Conservation (phyloP, 345 rosid species). For the Hibiscus tridactylites region DNA sequence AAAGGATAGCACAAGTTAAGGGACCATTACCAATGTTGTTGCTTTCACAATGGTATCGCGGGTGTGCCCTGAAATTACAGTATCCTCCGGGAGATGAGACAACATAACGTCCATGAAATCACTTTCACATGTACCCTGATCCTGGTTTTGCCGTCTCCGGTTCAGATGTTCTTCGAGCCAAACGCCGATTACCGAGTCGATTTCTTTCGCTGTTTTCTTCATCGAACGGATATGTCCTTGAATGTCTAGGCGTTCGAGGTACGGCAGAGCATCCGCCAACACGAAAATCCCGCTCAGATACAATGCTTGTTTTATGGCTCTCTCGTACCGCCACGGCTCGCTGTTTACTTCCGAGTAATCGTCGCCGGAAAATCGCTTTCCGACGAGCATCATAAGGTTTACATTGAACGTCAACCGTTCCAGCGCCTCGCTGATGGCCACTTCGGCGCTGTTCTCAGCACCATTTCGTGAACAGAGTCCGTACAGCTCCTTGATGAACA, state of each 20-base stretch:
- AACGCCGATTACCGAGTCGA: slow-evolving; percentile 31
- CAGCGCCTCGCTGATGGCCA: slow-evolving; percentile 29
- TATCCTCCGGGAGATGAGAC: slow-evolving; percentile 27
- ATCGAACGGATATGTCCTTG: slow-evolving; percentile 33
- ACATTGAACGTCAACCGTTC: slow-evolving; percentile 49
- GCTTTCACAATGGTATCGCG: slow-evolving; percentile 49
- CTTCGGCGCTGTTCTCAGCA: background rate
- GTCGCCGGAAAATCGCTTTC: slow-evolving; percentile 31
- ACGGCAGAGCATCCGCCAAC: slow-evolving; percentile 31
- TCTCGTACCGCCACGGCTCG: slow-evolving; percentile 39
- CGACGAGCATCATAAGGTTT: slow-evolving; percentile 38
- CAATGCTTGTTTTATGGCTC: slow-evolving; percentile 32
- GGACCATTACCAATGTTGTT: slow-evolving; percentile 36
- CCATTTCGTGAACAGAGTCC: background rate
- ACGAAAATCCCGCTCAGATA: slow-evolving; percentile 30
- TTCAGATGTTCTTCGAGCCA: slow-evolving; percentile 55
- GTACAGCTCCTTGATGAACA: slow-evolving; percentile 37
- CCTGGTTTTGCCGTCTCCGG: slow-evolving; percentile 12
- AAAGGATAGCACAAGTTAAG: background rate
- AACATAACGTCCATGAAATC: slow-evolving; percentile 58
- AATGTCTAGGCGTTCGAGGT: slow-evolving; percentile 41
- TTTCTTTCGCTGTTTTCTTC: slow-evolving; percentile 39
- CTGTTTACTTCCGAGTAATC: slow-evolving; percentile 17
- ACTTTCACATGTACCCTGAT: slow-evolving; percentile 1
- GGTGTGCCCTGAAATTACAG: slow-evolving; percentile 32